Percentiles rank a stretch among this genome's conserved stretches.
These are phyloP conservation scores for Annulohypoxylon moriforme DNA, from an alignment of 495 filamentous ascomycete species.

Conservation along the genomic window DNA sequence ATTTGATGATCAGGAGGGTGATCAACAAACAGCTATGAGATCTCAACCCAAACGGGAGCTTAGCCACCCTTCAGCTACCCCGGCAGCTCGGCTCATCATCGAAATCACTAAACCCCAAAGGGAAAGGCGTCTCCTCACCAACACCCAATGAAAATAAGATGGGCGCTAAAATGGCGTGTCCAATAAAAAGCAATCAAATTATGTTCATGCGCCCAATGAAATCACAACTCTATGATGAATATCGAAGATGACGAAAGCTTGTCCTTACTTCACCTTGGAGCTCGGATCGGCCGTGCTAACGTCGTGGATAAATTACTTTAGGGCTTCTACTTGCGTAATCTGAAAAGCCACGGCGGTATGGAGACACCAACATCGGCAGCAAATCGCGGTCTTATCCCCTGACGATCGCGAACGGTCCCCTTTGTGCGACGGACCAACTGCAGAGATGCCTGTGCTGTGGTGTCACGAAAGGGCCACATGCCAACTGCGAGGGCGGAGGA, in stretches of 20 bases:
- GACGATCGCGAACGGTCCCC: neutral
- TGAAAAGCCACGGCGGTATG: neutral
- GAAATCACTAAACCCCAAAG: neutral
- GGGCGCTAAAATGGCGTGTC: neutral
- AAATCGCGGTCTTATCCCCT: neutral
- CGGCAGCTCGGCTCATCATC: neutral
- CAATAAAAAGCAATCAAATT: neutral
- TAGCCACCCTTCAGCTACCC: neutral
- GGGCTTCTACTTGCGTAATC: neutral
- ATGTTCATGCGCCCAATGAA: neutral
- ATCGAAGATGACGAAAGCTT: conserved; percentile 1
- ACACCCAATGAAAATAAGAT: neutral
- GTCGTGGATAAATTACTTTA: neutral
- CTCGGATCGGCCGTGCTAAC: neutral
- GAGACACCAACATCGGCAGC: neutral
- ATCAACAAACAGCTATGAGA: neutral
- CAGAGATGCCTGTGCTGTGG: no score
- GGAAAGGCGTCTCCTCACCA: neutral
- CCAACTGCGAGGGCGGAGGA: neutral
- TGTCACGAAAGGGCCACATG: neutral
- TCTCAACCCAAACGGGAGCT: neutral
- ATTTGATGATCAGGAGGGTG: neutral
- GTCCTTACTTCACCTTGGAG: neutral
- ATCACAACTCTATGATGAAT: neutral
- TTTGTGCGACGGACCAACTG: neutral